Evolutionary conservation across 768 basidiomycete genomes (phyloP), one percentile per base, ranked within the genome.

Genomic region (Naganishia vishniacii): DNA sequence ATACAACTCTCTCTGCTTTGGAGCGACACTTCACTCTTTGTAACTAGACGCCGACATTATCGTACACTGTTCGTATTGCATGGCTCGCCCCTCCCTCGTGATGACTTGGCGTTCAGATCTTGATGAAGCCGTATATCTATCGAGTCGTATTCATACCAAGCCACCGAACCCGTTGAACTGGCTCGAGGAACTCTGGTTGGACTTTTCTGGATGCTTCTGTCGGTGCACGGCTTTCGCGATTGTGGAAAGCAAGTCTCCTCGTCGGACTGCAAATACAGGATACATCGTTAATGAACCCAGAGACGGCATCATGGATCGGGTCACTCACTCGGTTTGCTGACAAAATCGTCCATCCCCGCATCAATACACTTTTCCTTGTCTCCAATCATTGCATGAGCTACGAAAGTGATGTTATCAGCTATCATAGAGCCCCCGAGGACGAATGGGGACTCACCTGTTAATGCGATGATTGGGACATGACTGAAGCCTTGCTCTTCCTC

Each of bases 391-490:
- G 65, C 65, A 29, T 67, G 65, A 25, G 65, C 65, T 56, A 34
- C 3, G 1, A n/a, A n/a, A 37, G 8, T 11, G 32, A 16, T n/a
- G 7, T 5, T 31, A 32, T 40, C 25, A 47, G 25, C 31, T 15
- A 45, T 29, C 23, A 16, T 4, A 20, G 4, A 28, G 29, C 25
- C 9, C 9, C 4, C 3, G 2, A 7, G 8, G 20, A 12, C 23
- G n/a, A 2, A 25, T 8, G 46, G 9, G 31, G 15, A 40, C 53
- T 20, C 40, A 56, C 53, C 53, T 29, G 95, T 98, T 42, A 99
- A 81, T 0, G 95, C 95, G 71, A 98, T 91, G 70, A 99, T 98
- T 0, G 95, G 94, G 6, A 85, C 90, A 1, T 85, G 82, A 16
- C 84, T 73, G 31, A 91, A 80, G 8, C 84, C 82, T 67, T 84